Evolutionary conservation across 1,284 basidiomycete species (phyloP), one percentile per base, ranked within the genome.

Genomic region (Puccinia novopanici): DNA sequence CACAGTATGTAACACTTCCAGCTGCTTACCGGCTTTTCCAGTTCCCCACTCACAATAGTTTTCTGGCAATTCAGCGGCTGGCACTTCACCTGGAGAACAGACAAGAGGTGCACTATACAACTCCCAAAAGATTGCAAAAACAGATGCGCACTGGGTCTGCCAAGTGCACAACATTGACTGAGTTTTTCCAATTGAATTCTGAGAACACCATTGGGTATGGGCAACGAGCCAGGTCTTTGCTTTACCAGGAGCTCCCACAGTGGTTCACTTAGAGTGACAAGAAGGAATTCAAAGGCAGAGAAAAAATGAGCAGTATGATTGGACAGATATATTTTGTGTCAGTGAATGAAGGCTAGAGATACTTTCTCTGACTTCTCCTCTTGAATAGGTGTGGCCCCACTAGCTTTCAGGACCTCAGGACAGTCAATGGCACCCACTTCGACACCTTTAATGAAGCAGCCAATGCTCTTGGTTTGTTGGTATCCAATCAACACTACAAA

Each of bases 221-320:
- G 19, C 4, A 5, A 9, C 13, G n/a, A 50, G 67, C 67, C 9
- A 12, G 67, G 2, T 2, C 10, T 8, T 24, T 70, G 3, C 22
- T 70, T 4, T 70, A 70, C 19, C 67, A 70, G 3, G 42, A 70
- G 10, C 48, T 70, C 19, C 67, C 67, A 10, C 10, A 70, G 19
- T 50, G 50, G n/a, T 70, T 70, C 22, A 5, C 3, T 3, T 70
- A 45, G 67, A 10, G 3, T n/a, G n/a, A n/a, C n/a, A n/a, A n/a
- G n/a, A n/a, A n/a, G n/a, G n/a, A n/a, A n/a, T n/a, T n/a, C n/a
- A 13, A 70, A 70, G 3, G 8, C 24, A 2, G 24, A 70, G 30
- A 40, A 27, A 12, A 40, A 37, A 3, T 2, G 13, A 27, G 30
- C 2, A n/a, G 40, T 17, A 65, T 65, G 61, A 42, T 65, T 22